Conservation (phyloP, 2,329 filamentous ascomycete species). For the Beauveria scarabaeidicola region DNA sequence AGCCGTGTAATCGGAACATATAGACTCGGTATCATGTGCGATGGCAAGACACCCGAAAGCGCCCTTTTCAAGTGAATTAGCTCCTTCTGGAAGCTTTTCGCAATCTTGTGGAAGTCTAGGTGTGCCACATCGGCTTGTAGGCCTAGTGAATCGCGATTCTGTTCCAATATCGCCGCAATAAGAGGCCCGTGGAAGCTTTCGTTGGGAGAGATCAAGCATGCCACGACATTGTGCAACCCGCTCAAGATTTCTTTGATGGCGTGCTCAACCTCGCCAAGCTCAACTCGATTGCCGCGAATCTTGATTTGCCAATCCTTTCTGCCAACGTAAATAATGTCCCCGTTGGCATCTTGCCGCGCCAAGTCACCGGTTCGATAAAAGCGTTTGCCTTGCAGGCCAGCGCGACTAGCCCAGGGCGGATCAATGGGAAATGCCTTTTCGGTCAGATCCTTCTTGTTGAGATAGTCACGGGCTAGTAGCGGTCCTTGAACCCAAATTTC, state of each 20-base stretch:
- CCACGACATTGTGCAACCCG: not conserved
- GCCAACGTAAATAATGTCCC: slow-evolving; percentile 32
- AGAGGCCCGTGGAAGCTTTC: not conserved
- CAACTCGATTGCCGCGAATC: slow-evolving; percentile 45
- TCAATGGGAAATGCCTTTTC: slow-evolving; percentile 13
- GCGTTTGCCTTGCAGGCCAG: slow-evolving; percentile 10
- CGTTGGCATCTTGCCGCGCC: slow-evolving; percentile 25
- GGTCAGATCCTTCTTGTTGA: slow-evolving; percentile 30
- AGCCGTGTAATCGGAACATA: slow-evolving; percentile 11
- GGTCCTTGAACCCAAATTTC: slow-evolving; percentile 32
- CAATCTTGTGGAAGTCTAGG: not conserved
- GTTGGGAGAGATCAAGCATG: not conserved
- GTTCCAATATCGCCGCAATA: not conserved
- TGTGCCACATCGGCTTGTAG: not conserved
- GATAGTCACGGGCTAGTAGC: slow-evolving; percentile 39
- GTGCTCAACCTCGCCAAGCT: slow-evolving; percentile 23
- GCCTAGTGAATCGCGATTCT: not conserved
- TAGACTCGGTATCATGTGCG: slow-evolving; percentile 14
- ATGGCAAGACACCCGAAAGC: slow-evolving; percentile 6
- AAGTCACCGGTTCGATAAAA: slow-evolving; percentile 39
- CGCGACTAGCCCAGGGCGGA: not conserved
- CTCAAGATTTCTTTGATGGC: slow-evolving; percentile 1
- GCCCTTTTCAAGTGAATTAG: slow-evolving; percentile 1
- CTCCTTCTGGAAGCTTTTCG: not conserved
- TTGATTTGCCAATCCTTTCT: slow-evolving; percentile 49